Evolutionary conservation across 202 grass and related monocot genomes (phyloP).

Genomic region (Brachypodium distachyon): DNA sequence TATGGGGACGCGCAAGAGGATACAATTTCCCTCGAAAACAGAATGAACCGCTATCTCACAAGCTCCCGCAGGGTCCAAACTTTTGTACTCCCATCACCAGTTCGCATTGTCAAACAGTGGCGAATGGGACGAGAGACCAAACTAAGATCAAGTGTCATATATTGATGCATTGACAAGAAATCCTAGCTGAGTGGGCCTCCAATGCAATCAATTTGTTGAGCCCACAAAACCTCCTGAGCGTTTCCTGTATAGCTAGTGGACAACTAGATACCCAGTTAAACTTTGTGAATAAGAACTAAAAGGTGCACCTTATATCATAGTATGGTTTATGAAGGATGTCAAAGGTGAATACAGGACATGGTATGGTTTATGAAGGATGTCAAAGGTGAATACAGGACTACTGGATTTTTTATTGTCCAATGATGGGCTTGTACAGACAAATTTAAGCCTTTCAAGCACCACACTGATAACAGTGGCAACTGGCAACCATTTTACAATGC

Average conservation of each 20-base stretch:
- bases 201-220: not conserved
- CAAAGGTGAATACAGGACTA: not conserved
- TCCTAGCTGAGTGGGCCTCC: not conserved
- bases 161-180: slow-evolving; percentile 17
- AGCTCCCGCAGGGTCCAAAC: not conserved
- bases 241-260: not conserved
- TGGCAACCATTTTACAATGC: not conserved
- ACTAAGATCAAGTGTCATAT: slow-evolving; percentile 19
- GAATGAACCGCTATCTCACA: not conserved
- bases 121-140: slow-evolving; percentile 10
- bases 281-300: not conserved
- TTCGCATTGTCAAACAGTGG: slow-evolving; percentile 7
- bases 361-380: not conserved
- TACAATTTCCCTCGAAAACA: not conserved
- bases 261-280: not conserved
- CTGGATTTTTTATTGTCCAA: not conserved
- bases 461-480: not conserved
- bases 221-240: not conserved
- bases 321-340: not conserved
- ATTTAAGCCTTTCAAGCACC: not conserved
- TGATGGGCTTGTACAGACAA: not conserved
- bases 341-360: not conserved
- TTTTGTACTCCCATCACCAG: slow-evolving; percentile 16
- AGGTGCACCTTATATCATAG: not conserved
- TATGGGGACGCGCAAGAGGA: not conserved